Percentiles rank a stretch among this genome's conserved stretches.
Evolutionary conservation across 2,329 filamentous ascomycete genomes (phyloP).

Genomic region (Dothistroma septosporum): DNA sequence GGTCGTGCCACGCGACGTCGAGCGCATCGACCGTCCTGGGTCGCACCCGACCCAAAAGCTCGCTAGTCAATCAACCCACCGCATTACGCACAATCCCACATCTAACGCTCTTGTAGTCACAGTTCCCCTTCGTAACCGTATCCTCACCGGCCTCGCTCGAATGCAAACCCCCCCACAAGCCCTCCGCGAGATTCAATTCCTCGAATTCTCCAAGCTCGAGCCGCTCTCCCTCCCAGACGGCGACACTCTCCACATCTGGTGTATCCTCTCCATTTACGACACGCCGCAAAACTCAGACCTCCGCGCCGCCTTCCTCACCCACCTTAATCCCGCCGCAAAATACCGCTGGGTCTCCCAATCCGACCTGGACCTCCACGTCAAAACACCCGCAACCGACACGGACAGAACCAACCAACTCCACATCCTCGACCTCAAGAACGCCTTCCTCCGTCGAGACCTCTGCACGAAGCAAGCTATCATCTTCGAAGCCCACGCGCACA

Average conservation of each 20-base stretch:
- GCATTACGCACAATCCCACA: not conserved
- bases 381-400: not conserved
- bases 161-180: not conserved
- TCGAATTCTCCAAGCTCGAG: not conserved
- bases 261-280: not conserved
- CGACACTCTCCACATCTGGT: not conserved
- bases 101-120: not conserved
- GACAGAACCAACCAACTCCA: not conserved
- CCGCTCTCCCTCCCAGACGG: not conserved
- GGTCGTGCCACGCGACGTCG: not conserved
- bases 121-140: not conserved
- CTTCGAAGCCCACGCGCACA: not conserved
- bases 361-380: not conserved
- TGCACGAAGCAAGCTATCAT: not conserved
- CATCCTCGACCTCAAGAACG: not conserved
- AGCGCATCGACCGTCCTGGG: not conserved
- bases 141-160: not conserved
- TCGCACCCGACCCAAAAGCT: not conserved
- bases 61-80: not conserved
- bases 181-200: not conserved
- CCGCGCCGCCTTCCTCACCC: not conserved
- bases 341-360: not conserved
- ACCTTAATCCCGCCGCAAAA: not conserved
- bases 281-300: not conserved
- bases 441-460: not conserved